Evolutionary conservation across 495 filamentous ascomycete genomes (phyloP).

Genomic region (Friedmanniomyces endolithicus): DNA sequence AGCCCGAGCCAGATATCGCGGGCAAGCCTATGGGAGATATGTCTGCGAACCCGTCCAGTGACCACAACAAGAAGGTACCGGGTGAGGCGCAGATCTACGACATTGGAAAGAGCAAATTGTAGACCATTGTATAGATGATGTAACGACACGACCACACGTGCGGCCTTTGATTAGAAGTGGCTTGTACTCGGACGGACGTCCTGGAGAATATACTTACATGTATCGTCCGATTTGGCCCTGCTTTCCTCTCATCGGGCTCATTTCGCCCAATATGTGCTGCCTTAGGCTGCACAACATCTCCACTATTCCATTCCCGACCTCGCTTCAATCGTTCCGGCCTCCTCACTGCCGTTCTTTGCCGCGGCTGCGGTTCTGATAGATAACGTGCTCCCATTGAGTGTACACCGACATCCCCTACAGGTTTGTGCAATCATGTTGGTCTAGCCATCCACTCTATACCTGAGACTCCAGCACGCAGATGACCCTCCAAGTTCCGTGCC

Average conservation of each 20-base stretch:
- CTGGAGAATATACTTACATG: no score
- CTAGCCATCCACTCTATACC: no score
- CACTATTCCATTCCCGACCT: not conserved
- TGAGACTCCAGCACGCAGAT: no score
- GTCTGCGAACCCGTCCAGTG: constrained; percentile 5
- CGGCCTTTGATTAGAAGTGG: no score
- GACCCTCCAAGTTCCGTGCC: no score
- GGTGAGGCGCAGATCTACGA: constrained; percentile 30
- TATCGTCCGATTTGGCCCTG: no score
- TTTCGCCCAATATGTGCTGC: not conserved
- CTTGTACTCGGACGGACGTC: no score
- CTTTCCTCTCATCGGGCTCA: not conserved
- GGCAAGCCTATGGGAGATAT: constrained; percentile 21
- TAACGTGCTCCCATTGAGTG: not conserved
- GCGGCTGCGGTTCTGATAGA: not conserved
- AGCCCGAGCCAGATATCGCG: constrained; percentile 19
- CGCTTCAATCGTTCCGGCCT: not conserved
- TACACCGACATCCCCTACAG: no score
- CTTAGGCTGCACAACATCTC: no score
- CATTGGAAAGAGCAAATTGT: constrained; percentile 34
- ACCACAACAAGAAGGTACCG: constrained; percentile 5
- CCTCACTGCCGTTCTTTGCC: not conserved
- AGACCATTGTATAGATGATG: not conserved
- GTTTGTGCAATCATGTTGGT: not conserved
- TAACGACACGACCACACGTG: no score